phyloP scores from a whole-genome alignment of 345 rosid genomes.

The Eucalyptus cladocalyx region DNA sequence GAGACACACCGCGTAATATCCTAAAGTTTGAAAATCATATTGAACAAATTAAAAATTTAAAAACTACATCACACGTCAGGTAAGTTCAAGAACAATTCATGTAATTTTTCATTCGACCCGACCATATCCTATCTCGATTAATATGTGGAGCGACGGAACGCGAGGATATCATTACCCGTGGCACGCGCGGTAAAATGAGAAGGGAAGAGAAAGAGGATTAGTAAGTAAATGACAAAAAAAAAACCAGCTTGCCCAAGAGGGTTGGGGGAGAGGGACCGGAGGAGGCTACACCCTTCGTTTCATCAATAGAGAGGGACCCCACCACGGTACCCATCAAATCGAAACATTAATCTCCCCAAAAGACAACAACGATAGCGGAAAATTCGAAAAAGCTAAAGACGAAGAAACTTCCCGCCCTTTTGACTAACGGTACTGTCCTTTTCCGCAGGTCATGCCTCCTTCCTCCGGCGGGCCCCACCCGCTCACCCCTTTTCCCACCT shows the following conservation, averaged over 20 bases:
- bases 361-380: background rate
- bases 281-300: background rate
- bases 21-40: rapidly evolving
- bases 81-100: rapidly evolving
- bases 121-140: background rate
- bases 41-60: rapidly evolving
- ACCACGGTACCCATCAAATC: background rate
- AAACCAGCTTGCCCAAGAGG: background rate
- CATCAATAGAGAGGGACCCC: background rate
- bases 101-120: rapidly evolving
- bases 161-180: background rate
- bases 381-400: background rate
- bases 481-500: background rate
- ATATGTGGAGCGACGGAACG: background rate
- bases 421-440: conserved; percentile 6
- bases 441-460: conserved; percentile 2
- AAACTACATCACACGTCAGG: rapidly evolving
- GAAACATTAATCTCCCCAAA: background rate
- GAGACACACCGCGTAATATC: rapidly evolving
- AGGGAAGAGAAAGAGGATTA: background rate
- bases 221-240: background rate
- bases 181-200: background rate
- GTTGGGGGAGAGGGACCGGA: no score
- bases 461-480: background rate
- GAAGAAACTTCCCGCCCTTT: conserved; percentile 2